A percentile compares a stretch with the other conserved stretches of the same genome.
phyloP scores from a whole-genome alignment of 805 yeast species.

The Metschnikowia drakensbergensis region DNA sequence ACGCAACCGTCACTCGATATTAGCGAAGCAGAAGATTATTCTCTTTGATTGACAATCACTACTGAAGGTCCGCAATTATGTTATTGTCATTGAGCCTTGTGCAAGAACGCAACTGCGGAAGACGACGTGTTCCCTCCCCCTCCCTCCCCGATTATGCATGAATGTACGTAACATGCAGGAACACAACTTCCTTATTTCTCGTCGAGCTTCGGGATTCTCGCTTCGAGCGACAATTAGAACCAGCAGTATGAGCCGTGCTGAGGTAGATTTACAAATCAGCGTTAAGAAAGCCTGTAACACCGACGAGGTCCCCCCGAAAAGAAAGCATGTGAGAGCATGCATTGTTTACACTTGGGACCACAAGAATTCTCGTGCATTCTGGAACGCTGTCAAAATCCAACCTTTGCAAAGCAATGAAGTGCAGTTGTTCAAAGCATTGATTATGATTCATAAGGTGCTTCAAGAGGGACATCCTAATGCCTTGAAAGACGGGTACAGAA shows the following conservation, averaged over 20 bases:
- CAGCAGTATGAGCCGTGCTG: constrained; percentile 41
- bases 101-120: background rate
- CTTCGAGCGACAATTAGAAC: background rate
- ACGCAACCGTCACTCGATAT: background rate
- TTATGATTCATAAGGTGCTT: constrained; percentile 83
- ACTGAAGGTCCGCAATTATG: background rate
- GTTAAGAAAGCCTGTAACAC: constrained; percentile 80
- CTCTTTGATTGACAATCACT: no score
- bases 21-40: background rate
- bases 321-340: constrained; percentile 94
- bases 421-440: constrained; percentile 80
- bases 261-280: constrained; percentile 45
- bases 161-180: background rate
- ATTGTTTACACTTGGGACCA: constrained; percentile 97
- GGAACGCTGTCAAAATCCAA: constrained; percentile 75
- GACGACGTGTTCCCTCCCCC: background rate
- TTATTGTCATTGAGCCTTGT: background rate
- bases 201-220: constrained; percentile 3
- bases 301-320: constrained; percentile 89
- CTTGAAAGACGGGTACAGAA: constrained; percentile 72
- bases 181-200: constrained; percentile 1
- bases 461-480: constrained; percentile 96
- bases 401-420: constrained; percentile 82
- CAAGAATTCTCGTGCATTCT: constrained; percentile 74
- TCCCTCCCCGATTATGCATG: constrained; percentile 1